Conservation (phyloP, 2,329 filamentous ascomycete species). For the Aureobasidium musti region DNA sequence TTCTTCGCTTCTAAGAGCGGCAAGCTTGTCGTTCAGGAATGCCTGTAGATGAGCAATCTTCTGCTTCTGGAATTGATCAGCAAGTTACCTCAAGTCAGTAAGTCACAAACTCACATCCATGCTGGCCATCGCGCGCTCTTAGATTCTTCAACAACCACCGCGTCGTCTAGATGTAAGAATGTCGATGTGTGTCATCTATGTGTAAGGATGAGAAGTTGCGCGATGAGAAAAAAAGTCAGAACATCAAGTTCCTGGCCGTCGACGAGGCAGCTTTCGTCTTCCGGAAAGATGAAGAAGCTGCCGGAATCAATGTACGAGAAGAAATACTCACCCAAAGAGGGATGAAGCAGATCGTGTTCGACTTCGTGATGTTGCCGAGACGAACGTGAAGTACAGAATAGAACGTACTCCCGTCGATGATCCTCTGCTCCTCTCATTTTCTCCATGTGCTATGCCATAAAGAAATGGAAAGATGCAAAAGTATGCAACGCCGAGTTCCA, state of each 20-base stretch:
- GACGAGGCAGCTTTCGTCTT: neutral
- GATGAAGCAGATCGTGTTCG: neutral
- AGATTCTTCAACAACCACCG: neutral
- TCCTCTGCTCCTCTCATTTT: too few species aligned
- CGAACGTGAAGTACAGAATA: too few species aligned
- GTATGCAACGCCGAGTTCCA: too few species aligned
- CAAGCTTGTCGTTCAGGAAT: neutral
- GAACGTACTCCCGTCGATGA: too few species aligned
- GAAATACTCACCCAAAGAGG: neutral
- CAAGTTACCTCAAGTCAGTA: neutral
- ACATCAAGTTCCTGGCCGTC: neutral
- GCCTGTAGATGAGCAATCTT: neutral
- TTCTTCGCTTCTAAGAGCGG: neutral
- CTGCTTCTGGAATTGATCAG: neutral
- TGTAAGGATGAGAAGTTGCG: neutral
- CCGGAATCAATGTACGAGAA: neutral
- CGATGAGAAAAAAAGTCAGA: neutral
- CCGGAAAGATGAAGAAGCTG: neutral
- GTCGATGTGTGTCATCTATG: too few species aligned
- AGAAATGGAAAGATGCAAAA: too few species aligned
- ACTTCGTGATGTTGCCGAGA: neutral
- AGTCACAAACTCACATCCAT: neutral
- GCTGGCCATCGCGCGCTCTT: neutral
- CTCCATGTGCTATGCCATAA: too few species aligned
- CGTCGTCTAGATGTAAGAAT: neutral